Evolutionary conservation across 139 green algal genomes (phyloP), one percentile per base, ranked within the genome.

Genomic region (Deuterostichococcus epilithicus): DNA sequence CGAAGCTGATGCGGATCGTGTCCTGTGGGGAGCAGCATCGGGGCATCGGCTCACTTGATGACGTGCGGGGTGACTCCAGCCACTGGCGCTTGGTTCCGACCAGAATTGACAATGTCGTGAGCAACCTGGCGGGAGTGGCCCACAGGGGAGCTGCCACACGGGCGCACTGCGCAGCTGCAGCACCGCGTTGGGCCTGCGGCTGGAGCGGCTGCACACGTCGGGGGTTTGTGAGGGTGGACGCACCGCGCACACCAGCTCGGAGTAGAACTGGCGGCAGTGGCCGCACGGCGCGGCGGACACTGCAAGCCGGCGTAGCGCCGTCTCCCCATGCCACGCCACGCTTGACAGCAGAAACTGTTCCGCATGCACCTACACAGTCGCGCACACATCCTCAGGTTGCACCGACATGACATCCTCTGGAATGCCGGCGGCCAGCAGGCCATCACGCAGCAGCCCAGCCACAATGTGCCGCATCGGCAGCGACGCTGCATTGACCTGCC

Each of bases 341-440:
- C 94, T 95, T 36, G 87, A 70, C n/a, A 95, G 39, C 34, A 95
- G 71, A 47, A 92, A 97, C 85, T 97, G 92, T 83, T 97, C 92
- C 22, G 88, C 92, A 76, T 97, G 92, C 23, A 97, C 52, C 52
- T 63, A 20, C 52, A 20, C 52, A 63, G n/a, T n/a, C n/a, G n/a
- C n/a, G n/a, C n/a, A n/a, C n/a, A n/a, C n/a, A n/a, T 74, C 84
- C 87, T 72, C 34, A 76, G 22, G 8, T 36, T 13, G n/a, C 0
- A 72, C 2, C 33, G n/a, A n/a, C n/a, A n/a, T n/a, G n/a, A n/a
- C n/a, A n/a, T n/a, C n/a, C n/a, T n/a, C n/a, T n/a, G n/a, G n/a
- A n/a, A n/a, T n/a, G n/a, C n/a, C n/a, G n/a, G n/a, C n/a, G n/a
- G n/a, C n/a, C n/a, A n/a, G n/a, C n/a, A n/a, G n/a, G n/a, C n/a